Base-by-base conservation (phyloP, 106 monocot species). In the Dendrobium huoshanense region DNA sequence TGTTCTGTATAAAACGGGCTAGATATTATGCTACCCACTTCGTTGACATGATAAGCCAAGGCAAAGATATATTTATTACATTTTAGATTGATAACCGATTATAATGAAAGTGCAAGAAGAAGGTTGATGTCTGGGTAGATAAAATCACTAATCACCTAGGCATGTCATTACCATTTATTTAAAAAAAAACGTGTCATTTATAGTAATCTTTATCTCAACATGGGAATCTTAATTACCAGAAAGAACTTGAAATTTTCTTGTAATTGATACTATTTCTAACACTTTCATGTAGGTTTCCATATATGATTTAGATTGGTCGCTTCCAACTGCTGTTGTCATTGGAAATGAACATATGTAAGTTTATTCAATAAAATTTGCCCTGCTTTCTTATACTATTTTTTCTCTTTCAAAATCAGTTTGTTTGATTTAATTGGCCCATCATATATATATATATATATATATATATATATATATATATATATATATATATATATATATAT, bases 261-360 rank as follows among this genome's bases (percentile, higher is more conserved):
- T 16, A 43, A 43, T 44, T 75, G 74, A 75, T 75, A 19, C 19
- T 22, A n/a, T 41, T 43, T 41, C 8, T 75, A 41, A 43, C n/a
- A 0, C 77, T 45, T 64, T 43, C 78, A 75, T 79, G 42, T 79
- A 93, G 95, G 91, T 85, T 79, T 99, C 95, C 61, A 77, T 93
- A 19, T 94, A 95, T 80, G 95, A 95, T 18, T 81, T 99, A 89
- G 95, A 99, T 86, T 99, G 98, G 98, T 89, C 95, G n/a, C 72
- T 55, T 33, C 98, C 98, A 59, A 95, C 91, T 31, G 98, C 98
- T 59, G 86, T 99, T 79, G 98, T 99, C 85, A 89, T 99, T 70
- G 98, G 98, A 81, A 99, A 99, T 81, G 98, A 99, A 83, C 83
- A 84, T 47, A 84, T 77, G 97, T 92, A 83, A 89, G 97, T 81